Evolutionary conservation across 345 rosid species (phyloP), one percentile per base, ranked within the genome.

Genomic region (Turritis glabra): DNA sequence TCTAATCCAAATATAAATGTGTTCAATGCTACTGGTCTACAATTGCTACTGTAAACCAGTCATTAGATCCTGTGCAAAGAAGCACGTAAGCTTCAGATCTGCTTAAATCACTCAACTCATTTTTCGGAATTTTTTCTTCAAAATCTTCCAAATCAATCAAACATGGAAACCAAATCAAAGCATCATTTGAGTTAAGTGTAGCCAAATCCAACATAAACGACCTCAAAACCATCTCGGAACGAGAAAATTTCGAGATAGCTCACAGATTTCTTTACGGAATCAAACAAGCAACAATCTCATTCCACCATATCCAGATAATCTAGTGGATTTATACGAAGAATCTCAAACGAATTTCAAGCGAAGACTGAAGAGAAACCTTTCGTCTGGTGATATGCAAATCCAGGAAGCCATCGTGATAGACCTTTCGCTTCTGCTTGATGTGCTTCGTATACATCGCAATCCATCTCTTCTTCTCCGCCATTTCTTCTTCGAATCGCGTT

Each of bases 381-480:
- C 68, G 79, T 56, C 81, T 61, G 63, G 86, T 32, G 80, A 78
- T 21, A 37, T 82, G 81, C 43, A 86, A 80, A 55, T 83, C 85
- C 22, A 94, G 60, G 84, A 85, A 85, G 52, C 97, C 98, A 74
- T 91, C 96, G 68, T 87, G 89, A 50, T 85, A 94, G 60, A 85
- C 83, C 76, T 94, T 91, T 53, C 96, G 77, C 85, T 88, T 91
- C 82, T 90, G 90, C 71, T 84, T 88, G 38, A 91, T 37, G 76
- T 94, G 93, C 83, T 90, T 90, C 67, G 98, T 90, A 82, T 85
- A 94, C 78, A 91, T 82, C 40, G 87, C 91, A 52, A 69, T 78
- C 97, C 96, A 91, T 79, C 89, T 82, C 86, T 77, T 76, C 85
- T 69, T 78, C 79, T 69, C 71, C 75, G 60, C 82, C 87, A 85